Percentiles rank a stretch among this genome's conserved stretches.
phyloP scores from a whole-genome alignment of 805 yeast genomes.

The Cyberlindnera xishuangbannaensis region DNA sequence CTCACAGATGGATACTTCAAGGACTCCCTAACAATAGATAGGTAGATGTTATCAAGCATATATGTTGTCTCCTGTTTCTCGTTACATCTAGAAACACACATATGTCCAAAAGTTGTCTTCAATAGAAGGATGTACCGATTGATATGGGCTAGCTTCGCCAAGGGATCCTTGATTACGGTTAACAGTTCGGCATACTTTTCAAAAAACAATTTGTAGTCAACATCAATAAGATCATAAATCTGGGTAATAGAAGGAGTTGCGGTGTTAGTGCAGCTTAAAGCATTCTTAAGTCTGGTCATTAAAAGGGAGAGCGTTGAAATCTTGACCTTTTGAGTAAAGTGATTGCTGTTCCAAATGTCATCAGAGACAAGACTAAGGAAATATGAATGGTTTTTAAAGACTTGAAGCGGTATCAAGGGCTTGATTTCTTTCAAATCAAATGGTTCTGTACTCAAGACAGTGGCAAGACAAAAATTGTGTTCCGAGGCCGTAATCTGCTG shows the following conservation, averaged over 20 bases:
- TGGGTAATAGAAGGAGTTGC: background rate
- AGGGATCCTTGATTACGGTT: background rate
- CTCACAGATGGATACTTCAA: slow-evolving; percentile 8
- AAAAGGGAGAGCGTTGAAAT: slow-evolving; percentile 4
- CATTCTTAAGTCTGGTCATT: slow-evolving; percentile 6
- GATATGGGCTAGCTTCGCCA: slow-evolving; percentile 8
- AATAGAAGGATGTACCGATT: slow-evolving; percentile 13
- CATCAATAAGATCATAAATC: background rate
- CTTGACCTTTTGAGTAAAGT: slow-evolving; percentile 1
- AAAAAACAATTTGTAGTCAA: slow-evolving; percentile 5
- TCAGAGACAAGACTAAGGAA: slow-evolving; percentile 1
- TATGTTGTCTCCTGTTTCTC: slow-evolving; percentile 3
- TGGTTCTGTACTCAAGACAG: slow-evolving; percentile 9
- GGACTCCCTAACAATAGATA: slow-evolving; percentile 5
- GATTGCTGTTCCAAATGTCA: slow-evolving; percentile 3
- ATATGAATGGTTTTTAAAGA: slow-evolving; percentile 3
- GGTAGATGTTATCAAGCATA: slow-evolving; percentile 10
- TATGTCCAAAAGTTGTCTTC: slow-evolving; percentile 16
- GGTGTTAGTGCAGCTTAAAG: background rate
- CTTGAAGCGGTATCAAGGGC: slow-evolving; percentile 3
- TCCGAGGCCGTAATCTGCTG: background rate
- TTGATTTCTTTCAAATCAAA: slow-evolving; percentile 12
- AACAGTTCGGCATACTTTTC: slow-evolving; percentile 4
- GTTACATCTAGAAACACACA: slow-evolving; percentile 2
- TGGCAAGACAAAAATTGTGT: slow-evolving; percentile 1